These are phyloP conservation scores for Onygena corvina DNA, from an alignment of 2,329 filamentous ascomycete genomes.

Conservation along the genomic window DNA sequence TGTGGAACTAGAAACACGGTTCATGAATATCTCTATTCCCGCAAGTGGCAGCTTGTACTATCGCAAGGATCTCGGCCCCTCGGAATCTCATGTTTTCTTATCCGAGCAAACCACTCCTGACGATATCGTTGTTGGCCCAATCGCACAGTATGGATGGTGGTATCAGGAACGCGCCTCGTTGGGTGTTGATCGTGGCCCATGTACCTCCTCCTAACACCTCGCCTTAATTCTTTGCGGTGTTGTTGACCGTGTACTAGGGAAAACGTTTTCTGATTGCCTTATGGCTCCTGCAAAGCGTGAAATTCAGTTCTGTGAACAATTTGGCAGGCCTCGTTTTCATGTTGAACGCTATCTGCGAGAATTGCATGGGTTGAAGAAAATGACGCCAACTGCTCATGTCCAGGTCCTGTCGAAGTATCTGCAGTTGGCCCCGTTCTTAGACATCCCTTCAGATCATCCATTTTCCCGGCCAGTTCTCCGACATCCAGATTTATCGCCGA, in stretches of 20 bases:
- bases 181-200: constrained; percentile 18
- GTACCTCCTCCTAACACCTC: constrained; percentile 13
- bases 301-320: constrained; percentile 15
- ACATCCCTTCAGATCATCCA: not conserved
- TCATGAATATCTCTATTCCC: constrained; percentile 16
- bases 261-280: constrained; percentile 14
- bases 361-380: constrained; percentile 3
- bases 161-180: constrained; percentile 17
- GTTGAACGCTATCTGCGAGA: not conserved
- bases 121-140: constrained; percentile 13
- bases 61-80: constrained; percentile 13
- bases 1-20: constrained; percentile 18
- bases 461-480: constrained; percentile 16
- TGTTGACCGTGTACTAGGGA: constrained; percentile 4
- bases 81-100: not conserved
- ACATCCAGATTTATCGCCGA: constrained; percentile 15
- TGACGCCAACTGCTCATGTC: constrained; percentile 14
- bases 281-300: constrained; percentile 16
- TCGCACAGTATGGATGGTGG: constrained; percentile 22
- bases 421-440: constrained; percentile 17
- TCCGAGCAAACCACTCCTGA: constrained; percentile 1
- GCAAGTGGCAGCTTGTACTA: constrained; percentile 20
- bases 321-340: constrained; percentile 17
- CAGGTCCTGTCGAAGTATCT: constrained; percentile 19
- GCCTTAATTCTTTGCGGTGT: not conserved